These are phyloP conservation scores for Neospermospora avenae DNA, from an alignment of 2,329 filamentous ascomycete species.

Conservation along the genomic window DNA sequence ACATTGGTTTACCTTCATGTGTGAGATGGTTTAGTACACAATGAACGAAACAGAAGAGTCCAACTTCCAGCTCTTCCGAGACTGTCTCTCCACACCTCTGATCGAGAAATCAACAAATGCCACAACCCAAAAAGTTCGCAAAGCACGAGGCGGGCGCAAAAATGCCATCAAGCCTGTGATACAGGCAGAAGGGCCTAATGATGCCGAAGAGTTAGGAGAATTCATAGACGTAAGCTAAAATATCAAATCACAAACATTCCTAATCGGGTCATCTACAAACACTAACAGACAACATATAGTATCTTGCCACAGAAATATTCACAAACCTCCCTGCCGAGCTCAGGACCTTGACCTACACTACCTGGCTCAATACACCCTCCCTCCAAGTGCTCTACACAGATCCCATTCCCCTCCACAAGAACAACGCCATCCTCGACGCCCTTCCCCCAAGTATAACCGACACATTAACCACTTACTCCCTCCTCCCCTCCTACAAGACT, in stretches of 20 bases:
- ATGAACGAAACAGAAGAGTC: conserved; percentile 36
- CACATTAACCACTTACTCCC: conserved; percentile 63
- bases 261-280: too few relatives aligned
- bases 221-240: conserved; percentile 51
- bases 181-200: conserved; percentile 16
- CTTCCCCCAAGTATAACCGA: conserved; percentile 58
- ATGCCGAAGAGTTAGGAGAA: conserved; percentile 65
- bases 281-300: conserved; percentile 47
- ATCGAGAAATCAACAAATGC: conserved; percentile 55
- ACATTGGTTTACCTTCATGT: too few relatives aligned
- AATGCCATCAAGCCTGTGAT: conserved; percentile 24
- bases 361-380: conserved; percentile 45
- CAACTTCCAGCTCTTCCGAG: conserved; percentile 69
- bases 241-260: too few relatives aligned
- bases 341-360: conserved; percentile 57
- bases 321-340: conserved; percentile 58
- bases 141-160: conserved; percentile 32
- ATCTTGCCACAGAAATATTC: conserved; percentile 70
- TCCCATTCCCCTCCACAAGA: conserved; percentile 46
- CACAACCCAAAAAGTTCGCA: conserved; percentile 42
- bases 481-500: conserved; percentile 47
- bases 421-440: conserved; percentile 46
- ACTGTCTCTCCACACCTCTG: conserved; percentile 68
- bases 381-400: conserved; percentile 55
- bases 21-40: not conserved